These are phyloP conservation scores for Stereum hirsutum DNA, from an alignment of 1,284 basidiomycete species.

Conservation along the genomic window DNA sequence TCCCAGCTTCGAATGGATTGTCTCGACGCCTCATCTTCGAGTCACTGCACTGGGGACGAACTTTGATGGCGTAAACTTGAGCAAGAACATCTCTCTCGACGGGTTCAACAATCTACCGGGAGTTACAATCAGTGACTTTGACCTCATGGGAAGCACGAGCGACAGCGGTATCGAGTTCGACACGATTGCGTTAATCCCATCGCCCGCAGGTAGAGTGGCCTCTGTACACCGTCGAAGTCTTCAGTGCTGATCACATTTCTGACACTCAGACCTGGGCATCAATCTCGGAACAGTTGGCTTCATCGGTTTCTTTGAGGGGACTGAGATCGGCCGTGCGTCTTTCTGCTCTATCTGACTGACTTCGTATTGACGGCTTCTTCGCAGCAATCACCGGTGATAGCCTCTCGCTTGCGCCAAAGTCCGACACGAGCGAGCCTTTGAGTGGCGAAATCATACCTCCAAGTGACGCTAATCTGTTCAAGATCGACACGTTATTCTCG, in stretches of 20 bases:
- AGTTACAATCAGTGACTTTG: constrained; percentile 63
- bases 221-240: too few species aligned
- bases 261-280: constrained; percentile 58
- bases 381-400: constrained; percentile 28
- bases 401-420: constrained; percentile 26
- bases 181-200: constrained; percentile 61
- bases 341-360: neutral
- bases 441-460: constrained; percentile 53
- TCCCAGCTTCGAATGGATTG: constrained; percentile 61
- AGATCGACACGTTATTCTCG: constrained; percentile 55
- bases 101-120: constrained; percentile 67
- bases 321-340: constrained; percentile 40
- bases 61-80: constrained; percentile 58
- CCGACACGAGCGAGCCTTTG: constrained; percentile 43
- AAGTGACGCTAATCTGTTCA: constrained; percentile 37
- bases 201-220: constrained; percentile 39
- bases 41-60: constrained; percentile 61
- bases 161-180: constrained; percentile 65
- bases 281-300: constrained; percentile 68
- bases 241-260: constrained; percentile 10
- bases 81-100: constrained; percentile 57
- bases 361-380: constrained; percentile 3
- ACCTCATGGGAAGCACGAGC: constrained; percentile 54
- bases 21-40: constrained; percentile 53
- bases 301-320: constrained; percentile 47